Percentiles rank a stretch among this genome's conserved stretches.
phyloP scores from a whole-genome alignment of 768 basidiomycete genomes.

The Suillus fuscotomentosus region DNA sequence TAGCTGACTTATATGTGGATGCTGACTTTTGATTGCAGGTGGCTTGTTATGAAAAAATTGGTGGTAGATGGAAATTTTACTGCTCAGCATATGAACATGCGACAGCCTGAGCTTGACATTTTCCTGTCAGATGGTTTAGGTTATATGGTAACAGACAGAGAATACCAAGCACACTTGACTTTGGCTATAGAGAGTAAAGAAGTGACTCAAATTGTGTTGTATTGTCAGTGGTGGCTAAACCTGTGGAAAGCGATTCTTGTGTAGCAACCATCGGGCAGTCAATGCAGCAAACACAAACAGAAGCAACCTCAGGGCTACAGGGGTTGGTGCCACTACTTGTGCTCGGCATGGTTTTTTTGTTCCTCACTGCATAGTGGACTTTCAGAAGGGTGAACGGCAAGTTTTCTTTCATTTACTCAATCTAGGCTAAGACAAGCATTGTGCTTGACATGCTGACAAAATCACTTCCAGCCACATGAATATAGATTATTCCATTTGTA shows the following conservation, averaged over 20 bases:
- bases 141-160: conserved; percentile 19
- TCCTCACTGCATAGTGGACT: conserved; percentile 26
- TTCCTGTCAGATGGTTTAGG: conserved; percentile 24
- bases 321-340: too few species aligned
- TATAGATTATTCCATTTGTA: too few species aligned
- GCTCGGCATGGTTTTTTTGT: too few species aligned
- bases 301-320: too few species aligned
- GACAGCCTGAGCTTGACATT: conserved; percentile 21
- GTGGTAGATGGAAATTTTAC: conserved; percentile 14
- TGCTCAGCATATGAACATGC: conserved; percentile 18
- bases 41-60: background rate
- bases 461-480: background rate
- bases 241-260: too few species aligned
- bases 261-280: too few species aligned
- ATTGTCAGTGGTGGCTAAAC: too few species aligned
- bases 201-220: background rate
- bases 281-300: too few species aligned
- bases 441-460: background rate
- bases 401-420: background rate
- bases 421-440: too few species aligned
- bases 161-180: conserved; percentile 22
- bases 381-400: conserved; percentile 28
- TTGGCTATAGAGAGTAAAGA: conserved; percentile 5
- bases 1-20: too few species aligned
- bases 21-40: background rate